phyloP scores from a whole-genome alignment of 345 rosid genomes.

The Syzygium jambos region DNA sequence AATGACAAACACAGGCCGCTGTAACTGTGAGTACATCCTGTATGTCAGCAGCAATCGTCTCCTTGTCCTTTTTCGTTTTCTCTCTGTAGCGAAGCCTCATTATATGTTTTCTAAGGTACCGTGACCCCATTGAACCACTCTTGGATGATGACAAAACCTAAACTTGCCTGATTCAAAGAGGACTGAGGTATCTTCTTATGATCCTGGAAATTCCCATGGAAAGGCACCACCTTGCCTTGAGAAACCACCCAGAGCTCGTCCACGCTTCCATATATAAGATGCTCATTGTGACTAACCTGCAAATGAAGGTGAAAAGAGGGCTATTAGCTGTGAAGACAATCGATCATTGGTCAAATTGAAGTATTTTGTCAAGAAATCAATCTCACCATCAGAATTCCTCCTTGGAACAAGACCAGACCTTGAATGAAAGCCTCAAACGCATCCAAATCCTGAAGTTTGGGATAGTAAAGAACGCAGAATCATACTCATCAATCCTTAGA shows the following conservation, averaged over 20 bases:
- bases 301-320: neutral
- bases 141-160: neutral
- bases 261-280: neutral
- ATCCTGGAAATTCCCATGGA: neutral
- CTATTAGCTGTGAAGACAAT: neutral
- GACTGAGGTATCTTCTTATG: neutral
- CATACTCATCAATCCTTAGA: too few species aligned
- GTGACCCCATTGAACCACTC: neutral
- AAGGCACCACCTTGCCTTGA: neutral
- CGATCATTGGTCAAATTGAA: neutral
- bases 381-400: neutral
- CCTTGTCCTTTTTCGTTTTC: neutral
- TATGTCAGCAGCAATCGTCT: neutral
- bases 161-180: neutral
- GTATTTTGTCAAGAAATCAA: neutral
- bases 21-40: neutral
- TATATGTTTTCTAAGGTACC: neutral
- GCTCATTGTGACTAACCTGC: neutral
- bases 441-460: too few species aligned
- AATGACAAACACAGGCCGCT: rapidly evolving
- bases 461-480: rapidly evolving
- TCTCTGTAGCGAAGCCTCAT: neutral
- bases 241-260: neutral
- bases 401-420: neutral
- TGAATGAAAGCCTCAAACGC: too few species aligned